These are phyloP conservation scores for Starmerella asiatica DNA, from an alignment of 805 yeast genomes.

Conservation along the genomic window DNA sequence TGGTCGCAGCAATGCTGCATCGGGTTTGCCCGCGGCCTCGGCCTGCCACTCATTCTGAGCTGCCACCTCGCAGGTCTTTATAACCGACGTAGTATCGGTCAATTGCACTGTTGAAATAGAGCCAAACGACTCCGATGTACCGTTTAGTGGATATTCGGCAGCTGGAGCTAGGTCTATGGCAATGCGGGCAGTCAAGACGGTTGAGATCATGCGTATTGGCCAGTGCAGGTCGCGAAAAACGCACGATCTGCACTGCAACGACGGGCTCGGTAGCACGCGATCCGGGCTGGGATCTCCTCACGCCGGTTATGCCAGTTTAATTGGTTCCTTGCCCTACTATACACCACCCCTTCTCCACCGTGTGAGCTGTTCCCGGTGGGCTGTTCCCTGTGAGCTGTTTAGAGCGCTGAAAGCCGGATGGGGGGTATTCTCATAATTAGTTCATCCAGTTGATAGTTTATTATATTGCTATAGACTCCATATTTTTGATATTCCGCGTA, in stretches of 20 bases:
- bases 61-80: slow-evolving; percentile 23
- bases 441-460: too few species aligned
- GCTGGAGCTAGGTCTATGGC: slow-evolving; percentile 15
- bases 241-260: slow-evolving; percentile 22
- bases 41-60: slow-evolving; percentile 21
- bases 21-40: slow-evolving; percentile 6
- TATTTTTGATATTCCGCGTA: too few species aligned
- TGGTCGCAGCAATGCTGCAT: slow-evolving; percentile 20
- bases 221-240: slow-evolving; percentile 24
- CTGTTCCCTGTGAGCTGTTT: too few species aligned
- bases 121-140: slow-evolving; percentile 25
- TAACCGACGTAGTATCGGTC: slow-evolving; percentile 21
- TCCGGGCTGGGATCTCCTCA: too few species aligned
- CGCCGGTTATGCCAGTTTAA: too few species aligned
- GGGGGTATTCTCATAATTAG: too few species aligned
- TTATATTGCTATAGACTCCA: too few species aligned
- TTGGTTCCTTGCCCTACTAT: too few species aligned
- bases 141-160: slow-evolving; percentile 22
- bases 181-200: slow-evolving; percentile 16
- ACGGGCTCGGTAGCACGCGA: slow-evolving; percentile 12
- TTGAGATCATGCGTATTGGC: slow-evolving; percentile 13
- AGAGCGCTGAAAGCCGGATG: too few species aligned
- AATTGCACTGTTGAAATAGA: slow-evolving; percentile 20
- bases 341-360: too few species aligned
- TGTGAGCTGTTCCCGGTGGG: too few species aligned